Base-by-base conservation (phyloP, 2,329 filamentous ascomycete species). In the Verticillium klebahnii region DNA sequence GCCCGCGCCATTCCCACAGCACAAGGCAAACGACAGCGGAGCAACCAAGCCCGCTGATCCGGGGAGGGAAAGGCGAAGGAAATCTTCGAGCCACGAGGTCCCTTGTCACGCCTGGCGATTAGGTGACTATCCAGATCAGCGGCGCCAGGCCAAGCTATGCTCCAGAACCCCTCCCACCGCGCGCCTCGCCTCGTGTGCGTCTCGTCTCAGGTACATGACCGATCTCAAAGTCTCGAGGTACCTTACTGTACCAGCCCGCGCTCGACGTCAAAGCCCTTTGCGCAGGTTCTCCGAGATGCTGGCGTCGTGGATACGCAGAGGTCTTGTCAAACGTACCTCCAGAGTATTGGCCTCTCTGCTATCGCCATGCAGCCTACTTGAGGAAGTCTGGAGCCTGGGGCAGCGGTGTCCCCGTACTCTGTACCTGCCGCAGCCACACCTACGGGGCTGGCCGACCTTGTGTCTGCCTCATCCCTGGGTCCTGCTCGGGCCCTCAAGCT, bases 11-110 rank as follows among this genome's bases (percentile, higher is more conserved):
- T 52, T 52, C 60, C 57, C 57, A 58, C 57, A 61, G 36, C 56
- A 59, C 60, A 39, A 61, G 55, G 15, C 15, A 29, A 40, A 23
- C 31, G 59, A 40, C 29, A 56, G 61, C 64, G 64, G 63, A 63
- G 64, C 52, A 34, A 34, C 59, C 58, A 59, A 60, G 64, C 64
- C 64, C 63, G 64, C 62, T 63, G 61, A 64, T 65, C 63, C 59
- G 63, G 64, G 59, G 60, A 62, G 31, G 17, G 14, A n/a, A 39
- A 34, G 34, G 57, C 59, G 50, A 58, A 56, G 36, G 55, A 57
- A 37, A 57, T 36, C 29, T 57, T 57, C 4, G 31, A 57, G 32
- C n/a, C 31, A 57, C 55, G n/a, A 17, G 45, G 11, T 52, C 55
- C n/a, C 14, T 23, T 37, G 32, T 23, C n/a, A 57, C n/a, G 55